Evolutionary conservation across 441 rosid species (phyloP).

Genomic region (Caryocar brasiliense): DNA sequence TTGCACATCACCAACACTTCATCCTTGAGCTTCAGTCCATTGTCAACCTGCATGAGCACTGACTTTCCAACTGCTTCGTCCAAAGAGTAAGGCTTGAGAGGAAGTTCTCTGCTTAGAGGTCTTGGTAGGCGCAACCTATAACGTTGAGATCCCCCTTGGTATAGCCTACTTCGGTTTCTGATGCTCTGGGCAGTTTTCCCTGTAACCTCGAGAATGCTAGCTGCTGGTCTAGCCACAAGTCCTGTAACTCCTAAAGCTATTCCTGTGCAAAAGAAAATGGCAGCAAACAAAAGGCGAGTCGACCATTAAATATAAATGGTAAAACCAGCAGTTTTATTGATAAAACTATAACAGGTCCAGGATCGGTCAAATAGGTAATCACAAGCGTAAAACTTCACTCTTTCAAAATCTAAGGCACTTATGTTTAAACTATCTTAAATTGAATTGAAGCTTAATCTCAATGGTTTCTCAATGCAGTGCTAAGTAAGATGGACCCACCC

Average conservation of each 20-base stretch:
- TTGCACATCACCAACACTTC: slow-evolving; percentile 61
- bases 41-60: slow-evolving; percentile 58
- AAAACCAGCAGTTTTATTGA: too few species aligned
- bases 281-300: too few species aligned
- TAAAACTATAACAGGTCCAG: too few species aligned
- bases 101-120: slow-evolving; percentile 74
- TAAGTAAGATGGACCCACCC: too few species aligned
- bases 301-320: too few species aligned
- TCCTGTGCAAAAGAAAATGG: slow-evolving; percentile 34
- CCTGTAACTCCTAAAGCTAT: slow-evolving; percentile 84
- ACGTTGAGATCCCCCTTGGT: slow-evolving; percentile 50
- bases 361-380: too few species aligned
- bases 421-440: too few species aligned
- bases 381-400: too few species aligned
- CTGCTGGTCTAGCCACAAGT: slow-evolving; percentile 92
- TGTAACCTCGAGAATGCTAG: slow-evolving; percentile 94
- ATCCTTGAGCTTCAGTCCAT: slow-evolving; percentile 49
- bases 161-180: slow-evolving; percentile 69
- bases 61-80: slow-evolving; percentile 85
- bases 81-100: slow-evolving; percentile 78
- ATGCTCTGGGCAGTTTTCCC: slow-evolving; percentile 95
- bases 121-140: slow-evolving; percentile 73
- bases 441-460: too few species aligned
- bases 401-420: too few species aligned
- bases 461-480: too few species aligned